Percentiles rank a stretch among this genome's conserved stretches.
These are phyloP conservation scores for Alternaria dauci DNA, from an alignment of 2,329 filamentous ascomycete species.

Conservation along the genomic window DNA sequence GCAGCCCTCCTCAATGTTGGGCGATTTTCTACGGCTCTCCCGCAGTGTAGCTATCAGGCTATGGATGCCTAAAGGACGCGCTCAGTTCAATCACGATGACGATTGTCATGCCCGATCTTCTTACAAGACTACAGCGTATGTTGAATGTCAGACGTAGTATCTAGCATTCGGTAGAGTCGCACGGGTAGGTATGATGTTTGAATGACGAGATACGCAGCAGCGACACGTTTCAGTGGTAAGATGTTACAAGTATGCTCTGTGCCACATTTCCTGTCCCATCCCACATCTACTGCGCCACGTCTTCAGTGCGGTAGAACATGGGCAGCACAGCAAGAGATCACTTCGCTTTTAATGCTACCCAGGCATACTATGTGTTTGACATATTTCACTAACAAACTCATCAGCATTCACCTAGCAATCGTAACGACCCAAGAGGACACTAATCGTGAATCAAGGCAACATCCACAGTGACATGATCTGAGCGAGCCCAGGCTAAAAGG, in stretches of 20 bases:
- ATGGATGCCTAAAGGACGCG: background rate
- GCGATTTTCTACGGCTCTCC: background rate
- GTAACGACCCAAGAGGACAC: background rate
- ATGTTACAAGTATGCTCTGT: background rate
- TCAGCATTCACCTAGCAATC: background rate
- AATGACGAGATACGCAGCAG: background rate
- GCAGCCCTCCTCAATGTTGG: background rate
- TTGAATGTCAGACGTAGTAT: background rate
- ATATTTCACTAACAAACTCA: background rate
- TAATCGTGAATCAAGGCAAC: background rate
- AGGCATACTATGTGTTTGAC: background rate
- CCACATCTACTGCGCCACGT: background rate
- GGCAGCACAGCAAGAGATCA: background rate
- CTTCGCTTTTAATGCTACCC: background rate
- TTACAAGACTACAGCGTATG: background rate
- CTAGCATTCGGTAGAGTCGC: background rate
- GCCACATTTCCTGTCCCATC: background rate
- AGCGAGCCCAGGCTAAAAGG: conserved; percentile 2
- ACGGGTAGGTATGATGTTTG: background rate
- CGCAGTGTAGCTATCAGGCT: background rate
- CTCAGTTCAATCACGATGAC: background rate
- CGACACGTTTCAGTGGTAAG: background rate
- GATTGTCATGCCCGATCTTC: background rate
- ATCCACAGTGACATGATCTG: background rate
- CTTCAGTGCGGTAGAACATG: background rate